Conservation (phyloP, 116 monocot species). For the Iris pallida region DNA sequence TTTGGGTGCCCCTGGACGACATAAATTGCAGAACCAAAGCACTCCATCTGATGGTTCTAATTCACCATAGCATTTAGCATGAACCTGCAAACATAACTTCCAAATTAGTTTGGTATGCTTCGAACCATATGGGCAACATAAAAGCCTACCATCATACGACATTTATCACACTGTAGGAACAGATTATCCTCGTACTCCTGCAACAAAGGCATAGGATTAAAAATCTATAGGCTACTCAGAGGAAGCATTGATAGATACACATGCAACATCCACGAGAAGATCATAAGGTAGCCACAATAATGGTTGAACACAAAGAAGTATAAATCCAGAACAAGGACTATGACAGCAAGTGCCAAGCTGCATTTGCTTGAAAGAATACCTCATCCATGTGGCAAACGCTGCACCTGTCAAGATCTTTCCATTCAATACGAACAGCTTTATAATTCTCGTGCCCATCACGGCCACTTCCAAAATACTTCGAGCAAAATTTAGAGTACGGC, state of each 20-base stretch:
- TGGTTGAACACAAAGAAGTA: background rate
- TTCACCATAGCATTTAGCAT: conserved; percentile 98
- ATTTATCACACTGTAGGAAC: conserved; percentile 98
- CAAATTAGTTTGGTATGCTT: conserved; percentile 6
- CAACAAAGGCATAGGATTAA: conserved; percentile 15
- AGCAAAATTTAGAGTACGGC: conserved; percentile 51
- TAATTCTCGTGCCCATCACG: conserved; percentile 52
- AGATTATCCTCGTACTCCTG: conserved; percentile 97
- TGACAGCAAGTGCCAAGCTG: background rate
- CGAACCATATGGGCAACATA: background rate
- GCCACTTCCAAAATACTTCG: conserved; percentile 40
- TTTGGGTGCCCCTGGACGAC: conserved; percentile 74
- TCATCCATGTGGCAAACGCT: conserved; percentile 99
- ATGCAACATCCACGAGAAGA: conserved; percentile 6
- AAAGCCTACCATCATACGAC: conserved; percentile 84
- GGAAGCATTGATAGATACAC: background rate
- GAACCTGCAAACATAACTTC: conserved; percentile 47
- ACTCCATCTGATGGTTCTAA: conserved; percentile 74
- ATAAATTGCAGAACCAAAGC: conserved; percentile 98
- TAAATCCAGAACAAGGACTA: background rate
- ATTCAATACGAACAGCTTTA: conserved; percentile 78
- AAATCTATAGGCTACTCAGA: background rate
- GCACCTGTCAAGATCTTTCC: conserved; percentile 97
- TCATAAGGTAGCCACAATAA: background rate
- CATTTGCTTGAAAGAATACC: conserved; percentile 33